Percentiles rank a stretch among this genome's conserved stretches.
These are phyloP conservation scores for Arctostaphylos glauca DNA, from an alignment of 148 eudicot genomes.

Conservation along the genomic window DNA sequence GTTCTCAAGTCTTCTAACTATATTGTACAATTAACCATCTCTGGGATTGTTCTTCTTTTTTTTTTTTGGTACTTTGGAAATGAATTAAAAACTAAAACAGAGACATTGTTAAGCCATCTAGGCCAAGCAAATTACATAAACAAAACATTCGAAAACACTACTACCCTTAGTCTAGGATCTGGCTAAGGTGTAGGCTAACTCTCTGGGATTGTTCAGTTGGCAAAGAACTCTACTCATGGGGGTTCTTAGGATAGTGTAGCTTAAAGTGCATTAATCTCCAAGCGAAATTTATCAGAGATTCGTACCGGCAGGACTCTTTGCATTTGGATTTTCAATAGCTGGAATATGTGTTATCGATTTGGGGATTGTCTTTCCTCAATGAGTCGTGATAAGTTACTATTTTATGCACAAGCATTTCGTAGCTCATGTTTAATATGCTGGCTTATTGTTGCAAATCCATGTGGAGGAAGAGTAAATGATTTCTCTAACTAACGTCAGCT, in stretches of 20 bases:
- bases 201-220: not conserved
- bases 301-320: not conserved
- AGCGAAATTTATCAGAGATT: not conserved
- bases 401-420: too few relatives aligned
- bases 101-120: too few relatives aligned
- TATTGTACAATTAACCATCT: not conserved
- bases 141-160: too few relatives aligned
- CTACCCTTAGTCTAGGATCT: too few relatives aligned
- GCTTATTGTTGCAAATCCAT: not conserved
- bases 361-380: not conserved
- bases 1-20: not conserved
- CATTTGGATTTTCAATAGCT: not conserved
- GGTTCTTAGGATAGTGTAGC: not conserved
- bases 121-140: too few relatives aligned
- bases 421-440: not conserved
- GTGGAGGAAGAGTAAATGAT: not conserved
- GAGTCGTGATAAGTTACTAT: not conserved
- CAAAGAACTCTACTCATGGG: not conserved
- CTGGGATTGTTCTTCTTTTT: not conserved
- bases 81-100: too few relatives aligned
- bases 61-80: too few relatives aligned
- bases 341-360: not conserved
- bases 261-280: not conserved
- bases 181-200: too few relatives aligned
- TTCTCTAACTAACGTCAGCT: not conserved